Conservation (phyloP, 164 flowering plant genomes). For the Hamamelis virginiana region DNA sequence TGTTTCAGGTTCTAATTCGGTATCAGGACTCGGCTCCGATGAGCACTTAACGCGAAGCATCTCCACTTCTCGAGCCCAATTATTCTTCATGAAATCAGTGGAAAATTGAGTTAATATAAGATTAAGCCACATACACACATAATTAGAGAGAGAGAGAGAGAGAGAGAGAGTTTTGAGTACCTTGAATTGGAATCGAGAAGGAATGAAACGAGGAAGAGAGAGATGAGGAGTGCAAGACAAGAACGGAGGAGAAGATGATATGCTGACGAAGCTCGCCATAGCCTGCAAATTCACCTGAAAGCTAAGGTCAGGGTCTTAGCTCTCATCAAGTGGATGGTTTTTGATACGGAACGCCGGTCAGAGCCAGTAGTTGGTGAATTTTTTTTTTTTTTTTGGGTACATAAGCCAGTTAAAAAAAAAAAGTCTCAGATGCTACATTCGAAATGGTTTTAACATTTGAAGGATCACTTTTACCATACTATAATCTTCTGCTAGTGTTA, state of each 20-base stretch:
- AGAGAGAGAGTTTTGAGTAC: constrained; percentile 13
- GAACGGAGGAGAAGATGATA: constrained; percentile 24
- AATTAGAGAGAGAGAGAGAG: neutral
- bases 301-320: too few relatives aligned
- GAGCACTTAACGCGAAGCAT: constrained; percentile 39
- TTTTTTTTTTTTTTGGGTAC: too few relatives aligned
- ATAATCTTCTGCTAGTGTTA: too few relatives aligned
- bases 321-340: too few relatives aligned
- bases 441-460: too few relatives aligned
- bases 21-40: constrained; percentile 15
- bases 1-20: constrained; percentile 17
- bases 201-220: constrained; percentile 2
- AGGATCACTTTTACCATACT: too few relatives aligned
- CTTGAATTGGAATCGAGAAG: constrained; percentile 21
- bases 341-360: too few relatives aligned
- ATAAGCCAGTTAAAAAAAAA: too few relatives aligned
- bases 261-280: constrained; percentile 32
- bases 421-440: too few relatives aligned
- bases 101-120: too few relatives aligned
- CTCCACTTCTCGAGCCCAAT: constrained; percentile 24
- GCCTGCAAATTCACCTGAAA: neutral
- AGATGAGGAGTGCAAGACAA: constrained; percentile 10
- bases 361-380: too few relatives aligned
- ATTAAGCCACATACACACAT: too few relatives aligned
- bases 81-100: constrained; percentile 10